Evolutionary conservation across 768 basidiomycete species (phyloP).

Genomic region (Mrakia gelida): DNA sequence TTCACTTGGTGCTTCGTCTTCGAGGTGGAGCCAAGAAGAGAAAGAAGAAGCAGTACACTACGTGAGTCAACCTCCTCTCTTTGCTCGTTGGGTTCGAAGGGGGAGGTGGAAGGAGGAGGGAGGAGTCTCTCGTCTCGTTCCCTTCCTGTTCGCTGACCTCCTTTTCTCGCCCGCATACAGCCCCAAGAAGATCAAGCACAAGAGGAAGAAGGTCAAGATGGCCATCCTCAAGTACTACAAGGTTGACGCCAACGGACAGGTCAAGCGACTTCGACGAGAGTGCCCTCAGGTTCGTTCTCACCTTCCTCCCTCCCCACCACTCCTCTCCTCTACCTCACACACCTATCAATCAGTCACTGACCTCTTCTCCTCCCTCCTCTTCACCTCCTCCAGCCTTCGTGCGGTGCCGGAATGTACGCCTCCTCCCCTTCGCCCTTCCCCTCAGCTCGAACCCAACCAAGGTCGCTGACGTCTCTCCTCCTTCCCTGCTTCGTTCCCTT

Average conservation of each 20-base stretch:
- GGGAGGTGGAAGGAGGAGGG: neutral
- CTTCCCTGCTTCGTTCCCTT: too few species aligned
- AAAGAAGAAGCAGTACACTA: constrained; percentile 99
- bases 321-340: neutral
- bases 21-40: constrained; percentile 98
- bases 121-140: neutral
- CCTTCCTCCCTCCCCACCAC: neutral
- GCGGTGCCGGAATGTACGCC: constrained; percentile 43
- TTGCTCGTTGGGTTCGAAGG: neutral
- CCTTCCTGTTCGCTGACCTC: constrained; percentile 26
- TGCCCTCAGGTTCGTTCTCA: constrained; percentile 57
- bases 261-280: constrained; percentile 97
- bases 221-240: constrained; percentile 99
- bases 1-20: constrained; percentile 93
- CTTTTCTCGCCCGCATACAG: constrained; percentile 49
- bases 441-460: constrained; percentile 33
- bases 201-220: constrained; percentile 92
- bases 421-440: neutral
- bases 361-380: neutral
- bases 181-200: constrained; percentile 99
- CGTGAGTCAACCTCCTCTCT: constrained; percentile 52
- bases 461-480: constrained; percentile 50
- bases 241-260: constrained; percentile 98
- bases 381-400: constrained; percentile 38
- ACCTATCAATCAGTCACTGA: neutral